Conservation (phyloP, 192 early-diverging fungal genomes). For the Backusella westeae region DNA sequence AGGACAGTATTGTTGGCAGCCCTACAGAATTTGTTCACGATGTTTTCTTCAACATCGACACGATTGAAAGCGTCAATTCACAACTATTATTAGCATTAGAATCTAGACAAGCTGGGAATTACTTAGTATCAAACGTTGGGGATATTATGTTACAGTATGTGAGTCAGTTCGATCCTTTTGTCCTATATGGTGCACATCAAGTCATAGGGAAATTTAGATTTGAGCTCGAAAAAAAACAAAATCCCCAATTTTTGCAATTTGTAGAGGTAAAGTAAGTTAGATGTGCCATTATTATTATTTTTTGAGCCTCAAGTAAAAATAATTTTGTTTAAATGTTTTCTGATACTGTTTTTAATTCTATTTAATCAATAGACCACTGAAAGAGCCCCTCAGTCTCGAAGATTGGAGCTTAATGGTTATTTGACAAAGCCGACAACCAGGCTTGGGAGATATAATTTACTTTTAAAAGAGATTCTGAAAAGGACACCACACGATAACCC, state of each 20-base stretch:
- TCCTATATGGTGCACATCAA: slow-evolving; percentile 85
- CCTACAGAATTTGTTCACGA: slow-evolving; percentile 74
- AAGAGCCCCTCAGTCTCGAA: slow-evolving; percentile 72
- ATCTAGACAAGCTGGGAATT: slow-evolving; percentile 58
- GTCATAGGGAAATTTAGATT: slow-evolving; percentile 79
- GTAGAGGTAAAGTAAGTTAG: slow-evolving; percentile 53
- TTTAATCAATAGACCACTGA: slow-evolving; percentile 48
- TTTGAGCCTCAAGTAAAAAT: background rate
- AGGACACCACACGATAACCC: slow-evolving; percentile 76
- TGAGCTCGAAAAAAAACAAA: slow-evolving; percentile 75
- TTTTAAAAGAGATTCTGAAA: slow-evolving; percentile 79
- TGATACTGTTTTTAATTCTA: background rate
- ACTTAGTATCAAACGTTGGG: slow-evolving; percentile 77
- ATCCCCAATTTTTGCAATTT: slow-evolving; percentile 71
- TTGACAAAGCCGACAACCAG: slow-evolving; percentile 85
- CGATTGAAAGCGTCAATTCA: slow-evolving; percentile 61
- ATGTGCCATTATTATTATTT: background rate
- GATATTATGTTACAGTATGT: slow-evolving; percentile 80
- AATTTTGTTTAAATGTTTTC: background rate
- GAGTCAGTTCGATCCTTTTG: slow-evolving; percentile 71
- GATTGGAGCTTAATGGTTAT: slow-evolving; percentile 84
- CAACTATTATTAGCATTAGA: slow-evolving; percentile 58
- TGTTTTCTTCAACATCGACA: slow-evolving; percentile 77
- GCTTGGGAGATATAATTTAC: slow-evolving; percentile 80
- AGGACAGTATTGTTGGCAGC: slow-evolving; percentile 64